A percentile compares a stretch with the other conserved stretches of the same genome.
Evolutionary conservation across 805 yeast genomes (phyloP).

Genomic region (Teunomyces pallodes): DNA sequence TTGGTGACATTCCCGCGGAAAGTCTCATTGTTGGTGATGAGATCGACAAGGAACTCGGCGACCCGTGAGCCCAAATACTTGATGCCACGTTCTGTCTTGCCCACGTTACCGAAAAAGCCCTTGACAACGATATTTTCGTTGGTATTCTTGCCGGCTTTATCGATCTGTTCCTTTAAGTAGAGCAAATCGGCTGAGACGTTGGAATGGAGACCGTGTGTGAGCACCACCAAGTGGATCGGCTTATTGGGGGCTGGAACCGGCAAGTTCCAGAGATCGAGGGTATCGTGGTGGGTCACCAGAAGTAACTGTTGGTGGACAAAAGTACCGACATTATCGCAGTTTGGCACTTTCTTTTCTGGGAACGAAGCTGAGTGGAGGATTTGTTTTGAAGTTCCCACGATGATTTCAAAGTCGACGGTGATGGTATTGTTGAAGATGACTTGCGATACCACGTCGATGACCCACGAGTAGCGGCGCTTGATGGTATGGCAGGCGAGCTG

Average conservation of each 20-base stretch:
- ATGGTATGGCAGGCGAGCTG: slow-evolving; percentile 66
- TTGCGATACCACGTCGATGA: slow-evolving; percentile 77
- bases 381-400: slow-evolving; percentile 48
- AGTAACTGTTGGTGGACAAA: slow-evolving; percentile 30
- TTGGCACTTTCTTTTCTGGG: slow-evolving; percentile 17
- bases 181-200: slow-evolving; percentile 89
- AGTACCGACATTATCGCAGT: slow-evolving; percentile 28
- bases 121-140: slow-evolving; percentile 71
- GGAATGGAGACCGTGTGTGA: slow-evolving; percentile 92
- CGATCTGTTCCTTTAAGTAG: slow-evolving; percentile 78
- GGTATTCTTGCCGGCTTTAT: slow-evolving; percentile 31
- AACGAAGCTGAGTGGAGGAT: slow-evolving; percentile 29
- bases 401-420: slow-evolving; percentile 63
- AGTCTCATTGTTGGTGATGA: slow-evolving; percentile 44
- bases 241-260: slow-evolving; percentile 47
- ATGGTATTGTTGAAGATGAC: slow-evolving; percentile 69
- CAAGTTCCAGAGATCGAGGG: slow-evolving; percentile 71
- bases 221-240: slow-evolving; percentile 78
- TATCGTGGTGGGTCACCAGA: slow-evolving; percentile 52
- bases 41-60: slow-evolving; percentile 67
- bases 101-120: slow-evolving; percentile 80
- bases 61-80: slow-evolving; percentile 78
- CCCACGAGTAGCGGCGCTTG: slow-evolving; percentile 65
- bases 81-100: slow-evolving; percentile 87
- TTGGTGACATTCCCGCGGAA: slow-evolving; percentile 44